These are phyloP conservation scores for Ministeria vibrans DNA, from an alignment of 78 protist species.

Conservation along the genomic window DNA sequence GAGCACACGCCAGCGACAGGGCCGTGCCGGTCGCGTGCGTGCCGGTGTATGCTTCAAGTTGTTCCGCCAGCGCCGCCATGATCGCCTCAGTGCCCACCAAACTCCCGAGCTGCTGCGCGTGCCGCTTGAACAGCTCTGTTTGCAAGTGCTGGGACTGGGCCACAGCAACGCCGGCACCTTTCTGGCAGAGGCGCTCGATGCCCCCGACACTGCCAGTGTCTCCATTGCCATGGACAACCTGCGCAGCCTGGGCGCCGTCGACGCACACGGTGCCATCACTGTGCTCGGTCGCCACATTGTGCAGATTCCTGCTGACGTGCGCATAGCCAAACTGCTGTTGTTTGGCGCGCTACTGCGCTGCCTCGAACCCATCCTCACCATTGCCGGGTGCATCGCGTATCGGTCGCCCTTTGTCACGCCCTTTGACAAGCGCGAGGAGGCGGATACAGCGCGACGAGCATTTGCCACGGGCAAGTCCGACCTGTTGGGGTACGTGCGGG, in stretches of 20 bases:
- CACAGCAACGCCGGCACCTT: neutral
- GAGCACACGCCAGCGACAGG: constrained; percentile 70
- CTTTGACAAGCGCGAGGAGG: constrained; percentile 34
- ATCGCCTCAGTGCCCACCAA: constrained; percentile 15
- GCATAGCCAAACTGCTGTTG: constrained; percentile 48
- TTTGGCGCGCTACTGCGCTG: constrained; percentile 32
- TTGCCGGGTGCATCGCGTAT: constrained; percentile 41
- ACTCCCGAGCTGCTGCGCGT: constrained; percentile 77
- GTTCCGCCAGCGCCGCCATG: constrained; percentile 27
- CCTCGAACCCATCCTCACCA: constrained; percentile 51
- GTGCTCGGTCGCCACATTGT: constrained; percentile 51
- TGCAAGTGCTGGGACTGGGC: constrained; percentile 42
- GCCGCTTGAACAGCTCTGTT: constrained; percentile 46
- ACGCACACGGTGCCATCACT: constrained; percentile 1
- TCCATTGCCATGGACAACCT: constrained; percentile 11
- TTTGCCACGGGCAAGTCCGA: constrained; percentile 15
- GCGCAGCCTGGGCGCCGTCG: neutral
- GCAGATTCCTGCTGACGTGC: constrained; percentile 37
- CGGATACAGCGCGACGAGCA: neutral
- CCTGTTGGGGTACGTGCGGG: constrained; percentile 13
- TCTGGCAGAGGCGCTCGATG: constrained; percentile 29
- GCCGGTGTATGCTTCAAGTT: constrained; percentile 39
- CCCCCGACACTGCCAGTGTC: constrained; percentile 26
- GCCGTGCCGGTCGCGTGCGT: constrained; percentile 78
- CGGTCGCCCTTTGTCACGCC: constrained; percentile 41